A percentile compares a stretch with the other conserved stretches of the same genome.
Conservation (phyloP, 1,139 yeast genomes). For the Diutina pseudorugosa region DNA sequence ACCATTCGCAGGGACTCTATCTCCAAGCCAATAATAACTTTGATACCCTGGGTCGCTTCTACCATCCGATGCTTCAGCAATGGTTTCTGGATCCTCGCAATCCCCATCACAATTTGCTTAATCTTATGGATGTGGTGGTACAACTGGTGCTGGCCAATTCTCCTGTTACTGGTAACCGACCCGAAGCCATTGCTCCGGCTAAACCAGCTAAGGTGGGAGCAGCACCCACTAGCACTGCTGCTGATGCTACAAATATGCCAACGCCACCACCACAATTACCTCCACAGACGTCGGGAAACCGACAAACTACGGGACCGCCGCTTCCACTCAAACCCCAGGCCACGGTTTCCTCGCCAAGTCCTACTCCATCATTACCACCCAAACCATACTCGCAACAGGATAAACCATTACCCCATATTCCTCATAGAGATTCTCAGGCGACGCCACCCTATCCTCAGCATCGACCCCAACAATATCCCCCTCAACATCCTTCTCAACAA, state of each 20-base stretch:
- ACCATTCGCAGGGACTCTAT: slow-evolving; percentile 9
- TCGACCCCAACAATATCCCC: neutral
- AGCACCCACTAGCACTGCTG: too few relatives aligned
- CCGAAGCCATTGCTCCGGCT: neutral
- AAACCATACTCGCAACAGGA: neutral
- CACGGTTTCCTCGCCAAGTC: neutral
- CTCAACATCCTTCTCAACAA: neutral
- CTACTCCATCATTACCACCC: neutral
- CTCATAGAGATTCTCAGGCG: neutral
- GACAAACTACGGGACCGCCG: slow-evolving; percentile 8
- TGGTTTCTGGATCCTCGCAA: slow-evolving; percentile 31
- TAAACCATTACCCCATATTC: neutral
- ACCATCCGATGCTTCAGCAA: slow-evolving; percentile 51
- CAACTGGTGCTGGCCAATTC: neutral
- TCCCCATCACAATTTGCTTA: slow-evolving; percentile 22
- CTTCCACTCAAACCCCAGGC: slow-evolving; percentile 7
- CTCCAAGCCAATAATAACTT: slow-evolving; percentile 54
- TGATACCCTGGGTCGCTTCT: slow-evolving; percentile 64
- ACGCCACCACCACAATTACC: neutral
- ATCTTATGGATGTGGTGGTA: slow-evolving; percentile 14
- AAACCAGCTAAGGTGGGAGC: slow-evolving; percentile 1
- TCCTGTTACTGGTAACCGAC: neutral
- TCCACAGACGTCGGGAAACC: neutral
- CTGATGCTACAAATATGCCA: too few relatives aligned
- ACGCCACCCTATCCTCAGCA: neutral